phyloP scores from a whole-genome alignment of 2,329 filamentous ascomycete species.

The Laburnicola sp. region DNA sequence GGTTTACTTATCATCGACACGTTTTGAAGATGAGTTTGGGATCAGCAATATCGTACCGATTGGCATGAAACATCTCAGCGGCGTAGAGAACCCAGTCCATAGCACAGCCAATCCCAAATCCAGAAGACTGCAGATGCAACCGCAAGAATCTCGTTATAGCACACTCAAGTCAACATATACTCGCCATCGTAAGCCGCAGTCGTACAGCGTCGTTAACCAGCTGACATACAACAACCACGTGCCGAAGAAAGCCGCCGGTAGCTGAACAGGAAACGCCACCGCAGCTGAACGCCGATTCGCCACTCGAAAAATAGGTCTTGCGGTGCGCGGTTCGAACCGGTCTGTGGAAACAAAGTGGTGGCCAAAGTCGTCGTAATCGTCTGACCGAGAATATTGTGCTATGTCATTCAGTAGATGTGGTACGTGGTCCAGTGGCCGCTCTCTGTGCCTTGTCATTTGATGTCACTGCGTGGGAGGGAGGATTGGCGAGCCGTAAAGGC shows the following conservation, averaged over 20 bases:
- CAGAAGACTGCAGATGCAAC: slow-evolving; percentile 26
- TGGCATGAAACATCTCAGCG: no score
- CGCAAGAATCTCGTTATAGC: slow-evolving; percentile 33
- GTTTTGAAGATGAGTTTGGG: no score
- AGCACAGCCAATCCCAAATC: slow-evolving; percentile 32
- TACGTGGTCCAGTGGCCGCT: slow-evolving; percentile 20
- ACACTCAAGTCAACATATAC: slow-evolving; percentile 35
- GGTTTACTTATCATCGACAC: no score
- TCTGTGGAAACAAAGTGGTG: slow-evolving; percentile 22
- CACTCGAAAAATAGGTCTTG: slow-evolving; percentile 22
- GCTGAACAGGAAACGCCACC: slow-evolving; percentile 29
- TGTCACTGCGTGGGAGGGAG: slow-evolving; percentile 19
- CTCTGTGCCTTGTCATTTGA: slow-evolving; percentile 12
- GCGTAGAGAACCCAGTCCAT: no score
- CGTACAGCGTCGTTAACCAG: slow-evolving; percentile 36
- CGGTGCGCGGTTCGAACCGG: slow-evolving; percentile 25
- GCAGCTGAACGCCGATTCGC: slow-evolving; percentile 28
- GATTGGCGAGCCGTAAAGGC: slow-evolving; percentile 25
- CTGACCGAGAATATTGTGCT: slow-evolving; percentile 35
- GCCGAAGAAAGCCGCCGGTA: slow-evolving; percentile 33
- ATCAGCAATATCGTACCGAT: no score
- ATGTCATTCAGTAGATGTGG: slow-evolving; percentile 29
- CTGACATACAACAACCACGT: slow-evolving; percentile 32
- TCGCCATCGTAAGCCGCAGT: slow-evolving; percentile 26
- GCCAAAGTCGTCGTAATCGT: slow-evolving; percentile 28